Base-by-base conservation (phyloP, 768 basidiomycete genomes). In the Agaricus bisporus region DNA sequence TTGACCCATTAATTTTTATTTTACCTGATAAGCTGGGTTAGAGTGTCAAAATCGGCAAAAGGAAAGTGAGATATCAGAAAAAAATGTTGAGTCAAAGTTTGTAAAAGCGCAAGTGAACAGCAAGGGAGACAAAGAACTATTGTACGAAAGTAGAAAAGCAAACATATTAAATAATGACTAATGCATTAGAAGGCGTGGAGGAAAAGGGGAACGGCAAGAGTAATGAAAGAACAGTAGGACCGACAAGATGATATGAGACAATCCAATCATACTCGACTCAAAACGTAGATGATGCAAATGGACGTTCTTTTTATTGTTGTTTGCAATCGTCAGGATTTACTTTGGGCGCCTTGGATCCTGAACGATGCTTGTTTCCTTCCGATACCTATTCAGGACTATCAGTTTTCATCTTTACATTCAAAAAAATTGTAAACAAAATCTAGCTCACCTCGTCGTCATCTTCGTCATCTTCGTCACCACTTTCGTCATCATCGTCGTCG, bases 321-420 rank as follows among this genome's bases (percentile, higher is more conserved):
- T 92, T 91, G 79, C 92, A 95, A 68, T 95, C 92, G 65, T 91
- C 86, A 1, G 89, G 82, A 65, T 89, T 85, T 52, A 77, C 77
- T 60, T 79, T 79, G 35, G 67, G 77, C 47, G 78, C 77, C 68
- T 82, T 86, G 59, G 81, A 77, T 20, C 68, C 79, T 51, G 82
- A 80, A 54, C 81, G 76, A 61, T 79, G 77, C 70, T 17, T 88
- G 32, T n/a, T 52, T 86, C 70, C 79, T 18, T 91, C 89, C 15
- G 82, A 85, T 48, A 88, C 86, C 54, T 64, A 65, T 28, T 22
- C 25, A 35, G 46, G 50, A 37, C 25, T n/a, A 38, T 50, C 12
- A 51, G 26, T 12, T n/a, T 20, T 4, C 9, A 25, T 25, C 22
- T 22, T 22, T 22, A n/a, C 6, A 17, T 35, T 18, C 32, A 32